Base-by-base conservation (phyloP, 1,284 basidiomycete species). In the Ustilago vetiveriae region DNA sequence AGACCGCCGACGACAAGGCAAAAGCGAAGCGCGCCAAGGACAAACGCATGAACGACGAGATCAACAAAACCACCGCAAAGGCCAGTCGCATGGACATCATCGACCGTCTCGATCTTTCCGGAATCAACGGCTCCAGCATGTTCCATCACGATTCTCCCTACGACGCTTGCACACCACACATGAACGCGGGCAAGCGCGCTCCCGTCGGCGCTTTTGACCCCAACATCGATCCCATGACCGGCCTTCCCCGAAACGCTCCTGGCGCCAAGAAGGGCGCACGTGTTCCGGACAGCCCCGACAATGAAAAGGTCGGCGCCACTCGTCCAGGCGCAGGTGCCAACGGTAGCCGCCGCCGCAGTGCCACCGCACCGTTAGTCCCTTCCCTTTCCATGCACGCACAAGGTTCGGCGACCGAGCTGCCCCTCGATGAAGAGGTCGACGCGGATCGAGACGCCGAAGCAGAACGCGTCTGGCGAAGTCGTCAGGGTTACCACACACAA, bases 101-200 rank as follows among this genome's bases (percentile, higher is more conserved):
- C 49, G 79, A 81, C 43, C 73, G 75, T 48, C 68, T 81, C 32
- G 79, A 81, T 45, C 57, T 77, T 23, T 74, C 71, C 14, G 79
- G 78, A 14, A 62, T 81, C 41, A 66, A 73, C 32, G 79, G 78
- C 10, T 70, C 69, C 26, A 74, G 71, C 54, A 62, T 81, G 62
- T 81, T 81, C 60, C 79, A 81, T 53, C 79, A 81, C 52, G 79
- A 81, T 54, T 80, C 78, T 41, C 79, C 79, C 0, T 81, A 81
- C 54, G 79, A 81, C 39, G 79, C 79, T 8, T 78, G 76, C 55
- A 63, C 75, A 0, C 78, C 78, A 10, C 78, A 79, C 57, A 57
- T 62, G 56, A 81, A 81, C 71, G 55, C 58, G 27, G 52, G 50
- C 32, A 67, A 66, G 30, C 56, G 62, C 4, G 78, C 79, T 7